Evolutionary conservation across 129 eudicot genomes (phyloP).

Genomic region (Calendula officinalis): DNA sequence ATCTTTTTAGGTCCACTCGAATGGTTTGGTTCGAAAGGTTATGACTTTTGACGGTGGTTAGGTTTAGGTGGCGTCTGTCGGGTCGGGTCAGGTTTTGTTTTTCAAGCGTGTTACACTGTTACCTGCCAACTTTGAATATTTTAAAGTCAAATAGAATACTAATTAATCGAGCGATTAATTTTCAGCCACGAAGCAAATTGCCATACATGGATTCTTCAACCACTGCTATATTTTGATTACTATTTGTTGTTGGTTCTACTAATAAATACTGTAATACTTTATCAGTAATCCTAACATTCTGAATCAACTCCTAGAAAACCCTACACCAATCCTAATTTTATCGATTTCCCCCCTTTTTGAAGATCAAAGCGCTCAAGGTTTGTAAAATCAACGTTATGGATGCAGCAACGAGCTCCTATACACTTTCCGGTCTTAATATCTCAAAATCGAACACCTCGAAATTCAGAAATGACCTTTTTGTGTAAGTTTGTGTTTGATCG

Average conservation of each 20-base stretch:
- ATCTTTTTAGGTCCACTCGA: no score
- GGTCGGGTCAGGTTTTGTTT: neutral
- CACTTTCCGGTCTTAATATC: slow-evolving; percentile 5
- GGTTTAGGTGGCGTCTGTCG: neutral
- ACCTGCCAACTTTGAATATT: slow-evolving; percentile 32
- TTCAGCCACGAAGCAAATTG: slow-evolving; percentile 31
- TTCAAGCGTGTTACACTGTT: no score
- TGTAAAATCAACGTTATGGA: slow-evolving; percentile 17
- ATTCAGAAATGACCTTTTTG: slow-evolving; percentile 6
- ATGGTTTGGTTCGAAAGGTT: no score
- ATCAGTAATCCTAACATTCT: neutral
- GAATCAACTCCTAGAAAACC: slow-evolving; percentile 12
- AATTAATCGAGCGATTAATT: slow-evolving; percentile 22
- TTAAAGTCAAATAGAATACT: slow-evolving; percentile 23
- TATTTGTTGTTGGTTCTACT: neutral
- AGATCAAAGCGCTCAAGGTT: slow-evolving; percentile 3
- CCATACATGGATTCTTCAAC: slow-evolving; percentile 19
- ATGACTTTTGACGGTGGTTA: neutral
- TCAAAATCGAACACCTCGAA: slow-evolving; percentile 26
- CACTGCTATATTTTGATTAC: slow-evolving; percentile 9
- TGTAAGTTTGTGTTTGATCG: slow-evolving; percentile 29
- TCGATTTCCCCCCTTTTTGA: neutral
- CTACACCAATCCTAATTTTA: neutral
- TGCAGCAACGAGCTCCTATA: slow-evolving; percentile 20
- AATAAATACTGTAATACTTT: neutral